phyloP scores from a whole-genome alignment of 106 monocot genomes.

The Phalaenopsis equestris region DNA sequence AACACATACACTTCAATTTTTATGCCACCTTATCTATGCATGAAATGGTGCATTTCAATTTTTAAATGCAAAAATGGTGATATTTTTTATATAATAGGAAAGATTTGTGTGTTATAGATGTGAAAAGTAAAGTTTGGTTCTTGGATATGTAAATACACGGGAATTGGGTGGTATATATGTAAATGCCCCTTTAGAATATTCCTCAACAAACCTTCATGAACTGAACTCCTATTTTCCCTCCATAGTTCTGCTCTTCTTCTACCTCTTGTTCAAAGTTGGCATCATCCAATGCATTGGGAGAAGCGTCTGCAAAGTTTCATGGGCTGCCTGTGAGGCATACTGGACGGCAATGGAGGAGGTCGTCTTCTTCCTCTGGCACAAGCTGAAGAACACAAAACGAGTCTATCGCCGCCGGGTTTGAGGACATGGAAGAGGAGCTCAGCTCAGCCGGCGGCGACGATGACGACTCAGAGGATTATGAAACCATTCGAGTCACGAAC shows the following conservation, averaged over 20 bases:
- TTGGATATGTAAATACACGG: too few relatives aligned
- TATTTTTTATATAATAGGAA: too few relatives aligned
- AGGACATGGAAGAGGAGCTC: conserved; percentile 59
- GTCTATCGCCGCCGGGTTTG: conserved; percentile 30
- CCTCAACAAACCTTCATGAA: too few relatives aligned
- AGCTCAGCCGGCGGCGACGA: conserved; percentile 20
- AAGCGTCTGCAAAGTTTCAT: conserved; percentile 67
- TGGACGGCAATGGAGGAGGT: conserved; percentile 53
- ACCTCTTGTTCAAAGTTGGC: conserved; percentile 66
- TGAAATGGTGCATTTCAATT: too few relatives aligned
- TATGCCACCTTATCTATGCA: too few relatives aligned
- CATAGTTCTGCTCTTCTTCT: conserved; percentile 65
- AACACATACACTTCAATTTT: too few relatives aligned
- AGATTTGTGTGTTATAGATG: too few relatives aligned
- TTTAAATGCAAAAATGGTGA: too few relatives aligned
- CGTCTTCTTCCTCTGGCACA: conserved; percentile 67
- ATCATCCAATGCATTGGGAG: conserved; percentile 65
- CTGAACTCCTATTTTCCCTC: neutral
- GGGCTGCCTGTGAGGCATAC: conserved; percentile 56
- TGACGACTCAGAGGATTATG: conserved; percentile 9
- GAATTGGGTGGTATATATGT: neutral
- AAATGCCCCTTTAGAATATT: too few relatives aligned
- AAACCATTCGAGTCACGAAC: conserved; percentile 6
- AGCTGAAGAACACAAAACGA: conserved; percentile 55
- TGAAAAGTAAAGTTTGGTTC: too few relatives aligned